These are phyloP conservation scores for Myxozyma mucilagina DNA, from an alignment of 805 yeast species.

Conservation along the genomic window DNA sequence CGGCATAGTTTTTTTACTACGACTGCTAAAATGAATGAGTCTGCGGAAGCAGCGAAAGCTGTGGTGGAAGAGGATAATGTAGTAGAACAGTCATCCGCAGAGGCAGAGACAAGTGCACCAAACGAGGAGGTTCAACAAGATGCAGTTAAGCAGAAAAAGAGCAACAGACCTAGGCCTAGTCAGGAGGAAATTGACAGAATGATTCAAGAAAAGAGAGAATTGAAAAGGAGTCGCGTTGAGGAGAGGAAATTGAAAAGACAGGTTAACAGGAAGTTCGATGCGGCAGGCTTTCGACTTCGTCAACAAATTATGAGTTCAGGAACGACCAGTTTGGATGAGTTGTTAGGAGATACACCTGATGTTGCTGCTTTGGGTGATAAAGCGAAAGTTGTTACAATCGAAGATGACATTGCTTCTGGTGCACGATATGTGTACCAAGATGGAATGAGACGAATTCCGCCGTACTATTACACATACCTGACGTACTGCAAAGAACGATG, in stretches of 20 bases:
- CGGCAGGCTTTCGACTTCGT: constrained; percentile 27
- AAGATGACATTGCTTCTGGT: constrained; percentile 39
- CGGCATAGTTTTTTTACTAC: no score
- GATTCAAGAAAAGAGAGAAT: not conserved
- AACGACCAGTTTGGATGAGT: constrained; percentile 7
- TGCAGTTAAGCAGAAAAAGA: no score
- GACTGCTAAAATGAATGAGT: no score
- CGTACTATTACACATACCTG: constrained; percentile 84
- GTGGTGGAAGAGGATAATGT: no score
- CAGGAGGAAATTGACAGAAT: no score
- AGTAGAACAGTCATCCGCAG: no score
- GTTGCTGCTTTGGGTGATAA: constrained; percentile 9
- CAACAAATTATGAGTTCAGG: constrained; percentile 19
- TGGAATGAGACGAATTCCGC: constrained; percentile 65
- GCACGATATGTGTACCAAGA: constrained; percentile 40
- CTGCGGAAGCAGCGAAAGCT: no score
- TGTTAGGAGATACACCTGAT: constrained; percentile 19
- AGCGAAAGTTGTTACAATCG: constrained; percentile 31
- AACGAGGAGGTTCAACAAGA: no score
- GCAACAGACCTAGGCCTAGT: no score
- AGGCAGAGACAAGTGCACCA: no score
- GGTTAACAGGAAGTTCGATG: constrained; percentile 8
- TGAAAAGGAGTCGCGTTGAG: constrained; percentile 1
- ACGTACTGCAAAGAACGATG: constrained; percentile 91
- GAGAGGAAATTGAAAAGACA: not conserved